Evolutionary conservation across 495 filamentous ascomycete genomes (phyloP).

Genomic region (Trichoderma reesei): DNA sequence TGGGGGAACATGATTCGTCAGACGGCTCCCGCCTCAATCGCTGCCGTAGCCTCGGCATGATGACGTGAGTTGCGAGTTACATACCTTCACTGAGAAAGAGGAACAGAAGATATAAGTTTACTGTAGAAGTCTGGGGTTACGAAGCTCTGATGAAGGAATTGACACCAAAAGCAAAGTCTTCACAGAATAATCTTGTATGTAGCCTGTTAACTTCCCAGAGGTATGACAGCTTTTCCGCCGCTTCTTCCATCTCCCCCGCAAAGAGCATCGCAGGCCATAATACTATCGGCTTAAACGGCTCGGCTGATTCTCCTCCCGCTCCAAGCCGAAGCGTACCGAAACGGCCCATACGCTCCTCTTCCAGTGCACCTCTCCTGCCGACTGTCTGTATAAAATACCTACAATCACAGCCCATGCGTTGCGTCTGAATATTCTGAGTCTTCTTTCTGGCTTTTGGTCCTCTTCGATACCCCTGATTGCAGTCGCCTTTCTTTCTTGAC

Average conservation of each 20-base stretch:
- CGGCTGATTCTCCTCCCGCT: constrained; percentile 3
- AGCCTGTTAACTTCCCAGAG: background rate
- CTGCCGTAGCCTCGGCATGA: no score
- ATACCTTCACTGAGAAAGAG: no score
- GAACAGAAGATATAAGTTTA: no score
- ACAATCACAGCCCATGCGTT: background rate
- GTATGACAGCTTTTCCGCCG: background rate
- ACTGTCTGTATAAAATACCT: background rate
- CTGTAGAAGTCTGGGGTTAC: no score
- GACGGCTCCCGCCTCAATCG: no score
- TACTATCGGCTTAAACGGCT: constrained; percentile 2
- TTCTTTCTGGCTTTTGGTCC: background rate
- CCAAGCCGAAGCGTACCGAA: constrained; percentile 11
- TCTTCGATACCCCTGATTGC: background rate
- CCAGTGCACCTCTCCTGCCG: background rate
- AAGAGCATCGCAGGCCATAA: background rate
- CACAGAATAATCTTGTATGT: background rate
- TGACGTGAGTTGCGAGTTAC: no score
- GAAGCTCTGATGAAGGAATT: no score
- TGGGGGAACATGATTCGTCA: no score
- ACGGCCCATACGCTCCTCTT: background rate
- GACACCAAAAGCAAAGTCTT: no score
- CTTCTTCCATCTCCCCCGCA: background rate
- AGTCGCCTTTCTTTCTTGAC: background rate
- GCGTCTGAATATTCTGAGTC: background rate